Base-by-base conservation (phyloP, 805 yeast genomes). In the Suhomyces emberorum region DNA sequence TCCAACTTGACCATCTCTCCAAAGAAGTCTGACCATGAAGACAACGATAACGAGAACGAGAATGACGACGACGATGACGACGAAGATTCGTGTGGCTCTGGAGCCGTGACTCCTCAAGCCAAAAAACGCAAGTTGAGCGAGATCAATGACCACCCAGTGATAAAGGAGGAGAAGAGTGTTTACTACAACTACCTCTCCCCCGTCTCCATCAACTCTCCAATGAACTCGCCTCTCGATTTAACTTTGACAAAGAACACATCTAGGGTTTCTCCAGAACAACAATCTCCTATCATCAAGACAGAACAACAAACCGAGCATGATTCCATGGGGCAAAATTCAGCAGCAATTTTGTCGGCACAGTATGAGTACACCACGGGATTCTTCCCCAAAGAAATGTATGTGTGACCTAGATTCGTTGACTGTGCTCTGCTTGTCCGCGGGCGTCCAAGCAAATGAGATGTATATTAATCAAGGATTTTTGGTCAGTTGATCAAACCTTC, bases 291-390 rank as follows among this genome's bases (percentile, higher is more conserved):
- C 16, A 15, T 32, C 12, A 32, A 32, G 23, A 17, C 14, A 12
- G 34, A 32, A 24, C 34, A 28, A 12, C 11, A 12, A 27, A 34
- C 15, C 37, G 19, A 16, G 37, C 26, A 34, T 51, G 69, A 61
- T 54, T 49, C 43, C 38, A 49, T 65, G 67, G 70, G 58, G 70
- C 71, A 66, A 63, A 64, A 65, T 65, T 65, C 72, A 56, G 72
- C 60, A 66, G 71, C 52, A 59, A 65, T 65, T 66, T 63, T 62
- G 68, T 55, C 43, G 40, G 47, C 47, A 40, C 23, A 26, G 15
- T 9, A 17, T n/a, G 25, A 25, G 25, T 24, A 14, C 9, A n/a
- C 10, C 16, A 7, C 15, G 22, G 34, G 24, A 16, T 20, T 20
- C 10, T 21, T 14, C 15, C 28, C 22, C 11, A 12, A 24, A 14